These are phyloP conservation scores for Madurella fahalii DNA, from an alignment of 2,329 filamentous ascomycete genomes.

Conservation along the genomic window DNA sequence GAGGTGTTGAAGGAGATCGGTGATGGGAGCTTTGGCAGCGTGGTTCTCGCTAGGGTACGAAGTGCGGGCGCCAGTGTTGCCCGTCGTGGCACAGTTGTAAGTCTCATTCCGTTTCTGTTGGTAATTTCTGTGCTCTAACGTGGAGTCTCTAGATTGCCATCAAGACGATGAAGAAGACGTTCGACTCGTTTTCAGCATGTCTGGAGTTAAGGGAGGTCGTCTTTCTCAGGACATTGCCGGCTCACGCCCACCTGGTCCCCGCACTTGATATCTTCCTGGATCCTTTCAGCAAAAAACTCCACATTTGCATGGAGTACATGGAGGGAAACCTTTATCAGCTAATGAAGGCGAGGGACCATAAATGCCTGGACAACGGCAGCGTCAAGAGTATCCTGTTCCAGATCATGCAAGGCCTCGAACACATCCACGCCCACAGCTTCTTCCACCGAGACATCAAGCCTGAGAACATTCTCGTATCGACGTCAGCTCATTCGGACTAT, in stretches of 20 bases:
- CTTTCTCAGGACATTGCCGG: constrained; percentile 83
- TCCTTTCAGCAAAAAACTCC: constrained; percentile 90
- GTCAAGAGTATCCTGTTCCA: constrained; percentile 98
- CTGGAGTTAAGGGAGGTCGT: constrained; percentile 94
- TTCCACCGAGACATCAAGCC: constrained; percentile 99
- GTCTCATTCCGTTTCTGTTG: constrained; percentile 30
- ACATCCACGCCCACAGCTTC: constrained; percentile 95
- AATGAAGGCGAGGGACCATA: constrained; percentile 98
- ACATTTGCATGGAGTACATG: constrained; percentile 99
- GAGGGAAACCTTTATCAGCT: constrained; percentile 97
- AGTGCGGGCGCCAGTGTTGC: constrained; percentile 85
- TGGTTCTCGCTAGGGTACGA: constrained; percentile 85
- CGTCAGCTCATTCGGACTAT: constrained; percentile 77
- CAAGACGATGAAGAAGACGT: constrained; percentile 99
- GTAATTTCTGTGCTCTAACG: constrained; percentile 13
- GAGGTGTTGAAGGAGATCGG: constrained; percentile 97
- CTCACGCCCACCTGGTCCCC: constrained; percentile 89
- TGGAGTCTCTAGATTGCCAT: constrained; percentile 71
- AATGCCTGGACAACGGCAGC: constrained; percentile 80
- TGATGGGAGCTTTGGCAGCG: constrained; percentile 93
- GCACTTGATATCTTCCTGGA: constrained; percentile 98
- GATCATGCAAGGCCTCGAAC: constrained; percentile 92
- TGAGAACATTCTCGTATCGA: constrained; percentile 96
- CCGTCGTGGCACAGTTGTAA: constrained; percentile 86
- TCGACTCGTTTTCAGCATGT: constrained; percentile 86